These are phyloP conservation scores for Liquidambar formosana DNA, from an alignment of 164 flowering plant species.

Conservation along the genomic window DNA sequence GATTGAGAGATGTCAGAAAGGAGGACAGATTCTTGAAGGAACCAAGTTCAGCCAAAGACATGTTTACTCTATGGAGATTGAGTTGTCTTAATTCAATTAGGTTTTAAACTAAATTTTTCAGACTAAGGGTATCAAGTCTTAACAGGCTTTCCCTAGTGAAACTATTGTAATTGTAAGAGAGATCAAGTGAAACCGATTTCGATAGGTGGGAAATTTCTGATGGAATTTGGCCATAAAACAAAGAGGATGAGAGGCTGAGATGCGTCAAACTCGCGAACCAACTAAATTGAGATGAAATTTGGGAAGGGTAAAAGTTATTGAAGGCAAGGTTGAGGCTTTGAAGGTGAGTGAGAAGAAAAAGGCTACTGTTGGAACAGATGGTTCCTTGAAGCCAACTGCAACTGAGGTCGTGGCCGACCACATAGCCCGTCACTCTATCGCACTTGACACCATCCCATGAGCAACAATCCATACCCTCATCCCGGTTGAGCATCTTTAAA, in stretches of 20 bases:
- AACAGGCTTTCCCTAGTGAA: no score
- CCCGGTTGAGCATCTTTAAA: not conserved
- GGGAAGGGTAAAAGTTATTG: no score
- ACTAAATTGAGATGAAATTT: conserved; percentile 5
- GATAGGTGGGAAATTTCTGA: no score
- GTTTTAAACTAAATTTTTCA: not conserved
- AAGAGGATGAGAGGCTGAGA: conserved; percentile 15
- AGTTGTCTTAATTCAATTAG: conserved; percentile 4
- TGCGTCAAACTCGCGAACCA: not conserved
- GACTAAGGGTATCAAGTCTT: not conserved
- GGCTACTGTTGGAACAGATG: no score
- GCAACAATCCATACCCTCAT: conserved; percentile 14
- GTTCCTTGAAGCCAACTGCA: no score
- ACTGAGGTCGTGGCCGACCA: no score
- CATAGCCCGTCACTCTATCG: conserved; percentile 1
- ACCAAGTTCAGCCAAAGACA: not conserved
- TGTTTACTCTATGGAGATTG: not conserved
- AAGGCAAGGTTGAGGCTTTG: no score
- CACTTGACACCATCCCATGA: conserved; percentile 9
- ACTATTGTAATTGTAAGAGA: not conserved
- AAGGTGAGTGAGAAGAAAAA: no score
- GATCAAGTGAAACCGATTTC: conserved; percentile 25
- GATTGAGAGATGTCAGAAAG: not conserved
- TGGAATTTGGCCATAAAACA: conserved; percentile 14
- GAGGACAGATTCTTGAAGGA: conserved; percentile 8